These are phyloP conservation scores for Dioszegia crocea DNA, from an alignment of 768 basidiomycete species.

Conservation along the genomic window DNA sequence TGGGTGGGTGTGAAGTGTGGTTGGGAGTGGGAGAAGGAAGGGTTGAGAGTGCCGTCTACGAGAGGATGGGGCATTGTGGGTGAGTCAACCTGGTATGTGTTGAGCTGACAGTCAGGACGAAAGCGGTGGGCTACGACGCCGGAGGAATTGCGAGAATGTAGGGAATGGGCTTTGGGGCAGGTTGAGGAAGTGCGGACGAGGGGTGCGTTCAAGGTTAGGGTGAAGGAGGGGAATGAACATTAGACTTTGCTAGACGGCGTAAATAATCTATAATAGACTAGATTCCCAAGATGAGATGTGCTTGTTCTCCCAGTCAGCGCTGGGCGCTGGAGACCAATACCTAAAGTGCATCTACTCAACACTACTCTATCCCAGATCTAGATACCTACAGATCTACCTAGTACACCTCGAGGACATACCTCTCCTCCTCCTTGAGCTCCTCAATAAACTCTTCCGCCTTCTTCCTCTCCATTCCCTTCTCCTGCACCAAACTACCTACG, in stretches of 20 bases:
- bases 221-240: conserved; percentile 49
- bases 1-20: conserved; percentile 67
- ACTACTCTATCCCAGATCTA: too few relatives aligned
- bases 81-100: conserved; percentile 50
- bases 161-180: conserved; percentile 57
- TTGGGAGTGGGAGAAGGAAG: conserved; percentile 82
- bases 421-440: conserved; percentile 78
- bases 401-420: conserved; percentile 89
- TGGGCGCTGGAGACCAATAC: too few relatives aligned
- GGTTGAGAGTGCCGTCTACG: conserved; percentile 83
- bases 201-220: conserved; percentile 61
- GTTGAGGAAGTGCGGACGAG: conserved; percentile 59
- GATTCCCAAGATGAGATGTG: too few relatives aligned
- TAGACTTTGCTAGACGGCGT: background rate
- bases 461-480: conserved; percentile 62
- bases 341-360: too few relatives aligned
- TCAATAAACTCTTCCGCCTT: conserved; percentile 79
- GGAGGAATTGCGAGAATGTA: conserved; percentile 44
- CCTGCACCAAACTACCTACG: conserved; percentile 70
- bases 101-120: conserved; percentile 41
- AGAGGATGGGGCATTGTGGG: conserved; percentile 89
- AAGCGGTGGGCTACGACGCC: conserved; percentile 39
- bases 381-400: conserved; percentile 20
- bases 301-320: too few relatives aligned
- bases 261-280: too few relatives aligned